Evolutionary conservation across 805 yeast species (phyloP), one percentile per base, ranked within the genome.

Genomic region (Zygotorulaspora danielsina): DNA sequence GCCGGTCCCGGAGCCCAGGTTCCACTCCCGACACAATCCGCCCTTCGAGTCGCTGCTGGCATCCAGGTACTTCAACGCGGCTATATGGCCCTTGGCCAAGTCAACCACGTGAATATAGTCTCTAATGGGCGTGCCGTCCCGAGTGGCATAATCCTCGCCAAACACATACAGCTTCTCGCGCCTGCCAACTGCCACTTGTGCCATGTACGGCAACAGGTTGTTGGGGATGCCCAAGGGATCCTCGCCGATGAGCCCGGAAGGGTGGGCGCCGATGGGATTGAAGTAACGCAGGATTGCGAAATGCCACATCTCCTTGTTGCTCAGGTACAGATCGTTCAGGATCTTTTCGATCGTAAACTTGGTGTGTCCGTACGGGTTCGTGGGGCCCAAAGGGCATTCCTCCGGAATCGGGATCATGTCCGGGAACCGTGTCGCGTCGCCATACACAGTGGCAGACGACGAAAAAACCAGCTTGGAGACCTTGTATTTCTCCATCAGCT

Each of bases 211-310:
- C 48, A 85, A 67, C 50, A 84, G 64, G 51, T 84, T 84, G 64
- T 81, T 82, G 34, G 94, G 90, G 36, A 78, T 70, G 10, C 89
- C 89, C 44, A 75, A 66, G 5, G 89, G 89, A 57, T 84, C 89
- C 55, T 85, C 94, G 26, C 94, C 94, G 44, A 84, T 70, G 24
- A 77, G 63, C 9, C 93, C 93, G 2, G 86, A 76, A 3, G 89
- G 84, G 57, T 84, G 94, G 12, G 93, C 90, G 26, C 94, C 94
- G 49, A 83, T 81, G 24, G 94, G 93, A 55, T 84, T 84, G 67
- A 83, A 84, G 63, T 84, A 85, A 41, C 93, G 72, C 53, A 85
- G 66, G 35, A 83, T 70, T 4, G 88, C 90, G 27, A 70, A 61
- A 29, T 66, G 65, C 78, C 78, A 75, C 2, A 30, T 18, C 6